Evolutionary conservation across 2,329 filamentous ascomycete genomes (phyloP), one percentile per base, ranked within the genome.

Genomic region (Lachnum nothofagi): DNA sequence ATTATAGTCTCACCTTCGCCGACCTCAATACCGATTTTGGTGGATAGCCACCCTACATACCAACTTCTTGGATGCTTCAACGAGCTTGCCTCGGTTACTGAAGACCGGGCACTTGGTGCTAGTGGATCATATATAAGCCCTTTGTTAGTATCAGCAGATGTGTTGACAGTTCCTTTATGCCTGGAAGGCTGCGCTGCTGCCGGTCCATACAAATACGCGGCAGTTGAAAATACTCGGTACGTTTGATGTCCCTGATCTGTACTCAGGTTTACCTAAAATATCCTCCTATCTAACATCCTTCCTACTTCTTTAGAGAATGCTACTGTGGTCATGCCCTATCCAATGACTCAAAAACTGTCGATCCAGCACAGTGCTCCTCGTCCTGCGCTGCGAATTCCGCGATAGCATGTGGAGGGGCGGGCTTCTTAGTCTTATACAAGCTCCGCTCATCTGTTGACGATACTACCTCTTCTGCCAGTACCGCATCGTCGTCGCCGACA

Each of bases 291-390:
- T 8, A 20, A 20, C 19, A 16, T 42, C 7, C 39, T 34, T 12
- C 29, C 20, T 19, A 14, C 5, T 29, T 46, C 19, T 2, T 12
- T 25, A 52, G 49, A 31, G 40, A 48, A 33, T 57, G 52, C 45
- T 55, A 49, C 31, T 57, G 54, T n/a, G 52, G 52, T 22, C 23
- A 48, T 4, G 48, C 48, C 4, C 45, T 57, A 14, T 57, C 52
- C 6, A 44, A 35, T 12, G 16, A 44, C 14, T 53, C 54, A 8
- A 34, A 24, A 8, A 20, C 33, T 17, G 34, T 25, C 16, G 19
- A 23, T 24, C 23, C 38, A 12, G 16, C 20, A 4, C 39, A 51
- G 20, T 56, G 52, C 38, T 34, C 42, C 14, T 48, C 44, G 8
- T 44, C 49, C 3, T 57, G 52, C n/a, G 16, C 42, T 10, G 52